phyloP scores from a whole-genome alignment of 176 grass and related monocot species.

The Ananas comosus region DNA sequence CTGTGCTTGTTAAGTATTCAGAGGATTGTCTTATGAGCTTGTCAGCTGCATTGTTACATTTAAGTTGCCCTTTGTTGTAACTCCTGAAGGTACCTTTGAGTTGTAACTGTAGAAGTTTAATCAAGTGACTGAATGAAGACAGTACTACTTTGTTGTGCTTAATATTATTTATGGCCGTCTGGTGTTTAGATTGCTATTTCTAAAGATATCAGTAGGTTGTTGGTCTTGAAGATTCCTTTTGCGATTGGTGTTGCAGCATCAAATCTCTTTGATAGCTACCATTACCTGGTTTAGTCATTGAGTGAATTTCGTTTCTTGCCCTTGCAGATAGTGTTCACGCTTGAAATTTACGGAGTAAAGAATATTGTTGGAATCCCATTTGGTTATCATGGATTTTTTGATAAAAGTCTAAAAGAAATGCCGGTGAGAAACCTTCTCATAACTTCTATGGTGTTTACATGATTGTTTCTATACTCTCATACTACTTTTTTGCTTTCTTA shows the following conservation, averaged over 20 bases:
- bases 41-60: no score
- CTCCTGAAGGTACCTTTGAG: no score
- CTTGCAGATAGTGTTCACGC: slow-evolving; percentile 86
- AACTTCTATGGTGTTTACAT: background rate
- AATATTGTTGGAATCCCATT: slow-evolving; percentile 91
- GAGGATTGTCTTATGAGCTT: background rate
- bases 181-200: background rate
- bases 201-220: background rate
- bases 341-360: slow-evolving; percentile 90
- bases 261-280: no score
- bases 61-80: no score
- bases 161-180: no score
- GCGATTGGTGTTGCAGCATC: background rate
- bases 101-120: no score
- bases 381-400: slow-evolving; percentile 87
- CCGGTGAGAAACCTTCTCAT: slow-evolving; percentile 37
- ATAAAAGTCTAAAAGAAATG: slow-evolving; percentile 78
- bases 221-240: background rate
- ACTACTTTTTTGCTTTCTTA: slow-evolving; percentile 20
- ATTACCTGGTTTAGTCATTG: background rate
- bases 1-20: background rate
- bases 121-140: no score
- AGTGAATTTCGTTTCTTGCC: slow-evolving; percentile 8
- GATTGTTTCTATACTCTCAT: slow-evolving; percentile 6
- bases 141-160: no score